Percentiles rank a stretch among this genome's conserved stretches.
These are phyloP conservation scores for Hypsizygus marmoreus DNA, from an alignment of 768 basidiomycete genomes.

Conservation along the genomic window DNA sequence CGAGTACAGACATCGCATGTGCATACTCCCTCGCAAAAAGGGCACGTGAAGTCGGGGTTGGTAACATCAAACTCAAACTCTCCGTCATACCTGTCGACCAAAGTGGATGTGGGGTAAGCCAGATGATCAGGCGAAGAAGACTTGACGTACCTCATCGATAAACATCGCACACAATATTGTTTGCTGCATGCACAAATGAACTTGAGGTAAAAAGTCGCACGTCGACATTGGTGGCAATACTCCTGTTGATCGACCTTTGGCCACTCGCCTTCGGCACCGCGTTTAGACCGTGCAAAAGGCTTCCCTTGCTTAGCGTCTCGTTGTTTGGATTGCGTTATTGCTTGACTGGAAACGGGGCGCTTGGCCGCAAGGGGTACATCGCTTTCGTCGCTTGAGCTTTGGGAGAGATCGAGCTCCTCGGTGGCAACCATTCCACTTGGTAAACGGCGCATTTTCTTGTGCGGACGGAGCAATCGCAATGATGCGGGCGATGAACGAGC, in stretches of 20 bases:
- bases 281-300: not conserved
- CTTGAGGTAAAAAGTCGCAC: conserved; percentile 6
- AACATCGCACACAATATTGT: conserved; percentile 20
- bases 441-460: conserved; percentile 4
- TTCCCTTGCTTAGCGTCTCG: not conserved
- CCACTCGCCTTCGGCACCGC: conserved; percentile 3
- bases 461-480: not conserved
- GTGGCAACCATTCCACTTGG: conserved; percentile 17
- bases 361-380: too few relatives aligned
- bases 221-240: conserved; percentile 27
- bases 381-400: conserved; percentile 8
- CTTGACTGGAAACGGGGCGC: too few relatives aligned
- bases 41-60: conserved; percentile 38
- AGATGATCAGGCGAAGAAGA: conserved; percentile 6
- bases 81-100: conserved; percentile 27
- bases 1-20: conserved; percentile 49
- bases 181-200: conserved; percentile 14
- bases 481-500: not conserved
- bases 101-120: not conserved
- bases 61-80: conserved; percentile 19
- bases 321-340: too few relatives aligned
- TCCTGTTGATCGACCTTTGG: conserved; percentile 2
- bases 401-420: conserved; percentile 11
- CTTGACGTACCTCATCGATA: conserved; percentile 15
- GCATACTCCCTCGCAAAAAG: conserved; percentile 45